phyloP scores from a whole-genome alignment of 1,284 basidiomycete genomes.

The Ganoderma multipileum region DNA sequence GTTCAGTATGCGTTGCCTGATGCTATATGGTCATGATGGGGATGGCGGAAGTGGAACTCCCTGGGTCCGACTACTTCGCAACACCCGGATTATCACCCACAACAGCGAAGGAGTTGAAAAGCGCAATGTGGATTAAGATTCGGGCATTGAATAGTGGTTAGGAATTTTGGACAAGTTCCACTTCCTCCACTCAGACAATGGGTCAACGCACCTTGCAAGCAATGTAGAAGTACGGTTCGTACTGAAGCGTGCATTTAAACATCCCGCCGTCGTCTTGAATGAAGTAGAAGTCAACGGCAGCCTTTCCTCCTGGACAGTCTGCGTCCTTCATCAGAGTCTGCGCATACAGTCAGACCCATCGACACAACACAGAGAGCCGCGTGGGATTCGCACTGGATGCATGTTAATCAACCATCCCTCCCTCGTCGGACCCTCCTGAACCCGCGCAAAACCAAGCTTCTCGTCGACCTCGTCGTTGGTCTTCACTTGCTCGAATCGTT shows the following conservation, averaged over 20 bases:
- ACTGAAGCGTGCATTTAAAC: slow-evolving; percentile 94
- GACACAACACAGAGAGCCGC: neutral
- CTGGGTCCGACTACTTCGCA: neutral
- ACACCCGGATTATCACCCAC: neutral
- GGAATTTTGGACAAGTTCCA: neutral
- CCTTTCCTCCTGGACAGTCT: slow-evolving; percentile 80
- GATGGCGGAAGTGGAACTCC: neutral
- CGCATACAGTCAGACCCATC: neutral
- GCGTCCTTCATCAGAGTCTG: slow-evolving; percentile 89
- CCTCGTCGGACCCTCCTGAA: slow-evolving; percentile 75
- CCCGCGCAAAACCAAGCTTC: slow-evolving; percentile 86
- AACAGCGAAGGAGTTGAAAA: neutral
- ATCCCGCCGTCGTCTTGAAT: slow-evolving; percentile 96
- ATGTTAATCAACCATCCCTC: slow-evolving; percentile 99
- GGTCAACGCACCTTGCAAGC: slow-evolving; percentile 78
- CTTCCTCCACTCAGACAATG: neutral
- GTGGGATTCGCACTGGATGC: slow-evolving; percentile 79
- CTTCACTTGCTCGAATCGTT: slow-evolving; percentile 82
- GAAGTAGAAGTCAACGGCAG: slow-evolving; percentile 97
- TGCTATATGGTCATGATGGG: neutral
- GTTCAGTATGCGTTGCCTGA: neutral
- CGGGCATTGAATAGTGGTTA: neutral
- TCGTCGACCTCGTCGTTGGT: slow-evolving; percentile 91
- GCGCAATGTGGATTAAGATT: neutral
- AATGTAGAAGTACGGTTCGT: slow-evolving; percentile 96